Conservation (phyloP, 169 alveolate genomes). For the Eimeria necatrix region DNA sequence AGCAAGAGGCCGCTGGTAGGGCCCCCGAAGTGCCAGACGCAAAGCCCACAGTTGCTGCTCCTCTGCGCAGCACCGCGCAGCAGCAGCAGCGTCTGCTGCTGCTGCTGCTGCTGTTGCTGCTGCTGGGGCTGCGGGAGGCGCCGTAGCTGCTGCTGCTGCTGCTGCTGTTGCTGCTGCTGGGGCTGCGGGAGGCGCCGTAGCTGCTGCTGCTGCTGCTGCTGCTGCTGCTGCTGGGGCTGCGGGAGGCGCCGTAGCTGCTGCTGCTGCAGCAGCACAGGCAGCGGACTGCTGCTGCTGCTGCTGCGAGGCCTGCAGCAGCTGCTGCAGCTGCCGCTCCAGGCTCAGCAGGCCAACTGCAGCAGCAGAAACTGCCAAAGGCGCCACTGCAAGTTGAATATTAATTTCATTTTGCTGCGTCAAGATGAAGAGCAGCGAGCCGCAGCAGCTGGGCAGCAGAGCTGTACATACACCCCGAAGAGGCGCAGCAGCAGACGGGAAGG, state of each 20-base stretch:
- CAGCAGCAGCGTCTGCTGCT: neutral
- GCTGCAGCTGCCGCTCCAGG: slow-evolving; percentile 29
- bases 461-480: neutral
- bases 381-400: slow-evolving; percentile 40
- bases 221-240: neutral
- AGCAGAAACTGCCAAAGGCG: slow-evolving; percentile 41
- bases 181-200: no score
- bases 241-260: neutral
- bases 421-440: slow-evolving; percentile 50
- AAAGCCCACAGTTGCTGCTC: slow-evolving; percentile 65
- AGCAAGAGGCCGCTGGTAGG: slow-evolving; percentile 11
- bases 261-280: neutral
- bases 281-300: neutral
- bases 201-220: no score
- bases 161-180: no score
- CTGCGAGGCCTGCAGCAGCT: slow-evolving; percentile 26
- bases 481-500: neutral
- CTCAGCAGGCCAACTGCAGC: slow-evolving; percentile 40
- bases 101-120: neutral
- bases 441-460: slow-evolving; percentile 40
- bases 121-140: no score
- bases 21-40: slow-evolving; percentile 65
- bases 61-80: slow-evolving; percentile 60
- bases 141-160: no score
- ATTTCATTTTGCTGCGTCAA: slow-evolving; percentile 49